Evolutionary conservation across 441 rosid species (phyloP), one percentile per base, ranked within the genome.

Genomic region (Populus hybrid): DNA sequence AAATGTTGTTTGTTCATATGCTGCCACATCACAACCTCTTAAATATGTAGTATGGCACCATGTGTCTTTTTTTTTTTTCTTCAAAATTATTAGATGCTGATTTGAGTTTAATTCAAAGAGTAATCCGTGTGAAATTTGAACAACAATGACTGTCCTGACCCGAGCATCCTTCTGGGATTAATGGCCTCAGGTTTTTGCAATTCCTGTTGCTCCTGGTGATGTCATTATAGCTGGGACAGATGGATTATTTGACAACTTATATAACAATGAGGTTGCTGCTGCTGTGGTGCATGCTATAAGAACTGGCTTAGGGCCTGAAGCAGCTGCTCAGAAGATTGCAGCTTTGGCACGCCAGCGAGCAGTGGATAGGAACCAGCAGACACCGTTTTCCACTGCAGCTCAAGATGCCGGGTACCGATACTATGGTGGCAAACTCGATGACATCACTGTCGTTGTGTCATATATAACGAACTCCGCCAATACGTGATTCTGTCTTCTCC

Each of bases 351-450:
- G 97, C 5, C 83, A 87, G 78, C 88, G 96, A 73, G 99, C 99
- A 23, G 61, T 80, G 38, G 95, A 93, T 79, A 79, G 75, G 80
- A 85, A 85, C 81, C 82, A 90, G 35, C 97, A 89, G 84, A 85
- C 97, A 73, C 99, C 99, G 21, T 96, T 96, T 81, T 85, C 99
- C 8, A 14, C 85, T 5, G 91, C 98, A 4, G 98, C 99, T 78
- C 98, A 92, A 84, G 96, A 93, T 65, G 97, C 98, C 77, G 99
- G 99, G 9, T 90, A 74, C 84, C 90, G 94, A 64, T 96, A 88
- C 75, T 83, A 85, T 69, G 98, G 98, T 3, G 98, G 99, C 76
- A 96, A 96, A 84, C 98, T 94, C 66, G 98, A 96, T 67, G 99
- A 96, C 79, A 91, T 94, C 59, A 96, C 98, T 2, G 97, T 90